Evolutionary conservation across 1,284 basidiomycete species (phyloP).

Genomic region (Cryptococcus floricola): DNA sequence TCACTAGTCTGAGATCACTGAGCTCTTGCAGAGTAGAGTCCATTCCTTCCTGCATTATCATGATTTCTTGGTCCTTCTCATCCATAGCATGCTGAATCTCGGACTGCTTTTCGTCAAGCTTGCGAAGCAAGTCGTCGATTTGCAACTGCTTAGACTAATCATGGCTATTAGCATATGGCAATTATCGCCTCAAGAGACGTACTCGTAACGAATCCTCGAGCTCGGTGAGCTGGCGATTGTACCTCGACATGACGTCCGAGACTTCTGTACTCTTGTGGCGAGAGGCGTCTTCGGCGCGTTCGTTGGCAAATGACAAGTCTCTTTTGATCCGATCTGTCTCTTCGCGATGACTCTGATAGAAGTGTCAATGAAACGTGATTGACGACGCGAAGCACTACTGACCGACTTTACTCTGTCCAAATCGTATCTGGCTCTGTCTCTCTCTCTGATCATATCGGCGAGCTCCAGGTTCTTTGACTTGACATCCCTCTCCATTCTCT

Average conservation of each 20-base stretch:
- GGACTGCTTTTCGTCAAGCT: conserved; percentile 67
- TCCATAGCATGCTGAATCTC: conserved; percentile 80
- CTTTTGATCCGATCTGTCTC: conserved; percentile 89
- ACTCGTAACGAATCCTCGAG: conserved; percentile 90
- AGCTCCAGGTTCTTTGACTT: conserved; percentile 98
- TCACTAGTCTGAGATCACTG: conserved; percentile 77
- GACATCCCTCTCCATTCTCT: conserved; percentile 96
- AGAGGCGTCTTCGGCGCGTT: conserved; percentile 90
- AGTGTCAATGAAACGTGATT: conserved; percentile 1
- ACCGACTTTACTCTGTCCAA: conserved; percentile 87
- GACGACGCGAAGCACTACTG: conserved; percentile 18
- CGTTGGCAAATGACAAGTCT: conserved; percentile 95
- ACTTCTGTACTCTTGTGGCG: conserved; percentile 92
- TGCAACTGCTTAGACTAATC: conserved; percentile 84
- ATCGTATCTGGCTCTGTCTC: conserved; percentile 93
- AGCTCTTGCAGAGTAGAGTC: conserved; percentile 88
- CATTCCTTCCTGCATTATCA: conserved; percentile 94
- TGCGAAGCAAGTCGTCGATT: conserved; percentile 81
- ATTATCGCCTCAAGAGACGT: conserved; percentile 37
- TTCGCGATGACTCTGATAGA: conserved; percentile 73
- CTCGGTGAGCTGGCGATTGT: conserved; percentile 93
- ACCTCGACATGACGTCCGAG: conserved; percentile 80
- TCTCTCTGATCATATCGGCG: conserved; percentile 97
- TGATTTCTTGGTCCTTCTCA: conserved; percentile 95
- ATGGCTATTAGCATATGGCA: not conserved